phyloP scores from a whole-genome alignment of 192 early-diverging fungal species.

The Backusella circina region DNA sequence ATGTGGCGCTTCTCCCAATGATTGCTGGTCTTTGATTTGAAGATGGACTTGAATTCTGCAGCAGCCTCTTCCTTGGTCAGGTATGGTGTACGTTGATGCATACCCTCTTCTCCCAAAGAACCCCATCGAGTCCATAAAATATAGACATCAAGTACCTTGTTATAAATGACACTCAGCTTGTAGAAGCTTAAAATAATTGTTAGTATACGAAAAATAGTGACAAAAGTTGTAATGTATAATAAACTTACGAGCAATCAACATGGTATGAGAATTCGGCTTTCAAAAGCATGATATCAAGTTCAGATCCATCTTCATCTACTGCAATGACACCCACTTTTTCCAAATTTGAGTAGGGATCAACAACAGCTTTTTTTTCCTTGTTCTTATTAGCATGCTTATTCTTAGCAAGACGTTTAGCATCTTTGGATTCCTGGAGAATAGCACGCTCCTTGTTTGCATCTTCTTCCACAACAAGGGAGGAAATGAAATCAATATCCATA shows the following conservation, averaged over 20 bases:
- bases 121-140: conserved; percentile 74
- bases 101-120: conserved; percentile 58
- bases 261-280: conserved; percentile 37
- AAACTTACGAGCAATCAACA: conserved; percentile 35
- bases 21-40: conserved; percentile 67
- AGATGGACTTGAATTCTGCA: conserved; percentile 58
- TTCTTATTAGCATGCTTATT: background rate
- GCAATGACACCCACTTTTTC: conserved; percentile 25
- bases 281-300: conserved; percentile 44
- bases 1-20: conserved; percentile 51
- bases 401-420: background rate
- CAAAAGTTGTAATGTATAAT: too few relatives aligned
- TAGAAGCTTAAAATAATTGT: conserved; percentile 35
- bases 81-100: conserved; percentile 39
- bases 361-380: conserved; percentile 11
- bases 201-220: background rate
- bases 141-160: conserved; percentile 40
- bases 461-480: conserved; percentile 25
- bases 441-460: conserved; percentile 29
- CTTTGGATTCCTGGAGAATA: conserved; percentile 21
- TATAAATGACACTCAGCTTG: conserved; percentile 55
- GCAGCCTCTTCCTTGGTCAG: conserved; percentile 33
- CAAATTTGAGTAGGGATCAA: conserved; percentile 28
- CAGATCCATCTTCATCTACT: conserved; percentile 22
- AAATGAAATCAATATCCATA: conserved; percentile 28